Evolutionary conservation across 495 filamentous ascomycete species (phyloP).

Genomic region (Penicillium cosmopolitanum): DNA sequence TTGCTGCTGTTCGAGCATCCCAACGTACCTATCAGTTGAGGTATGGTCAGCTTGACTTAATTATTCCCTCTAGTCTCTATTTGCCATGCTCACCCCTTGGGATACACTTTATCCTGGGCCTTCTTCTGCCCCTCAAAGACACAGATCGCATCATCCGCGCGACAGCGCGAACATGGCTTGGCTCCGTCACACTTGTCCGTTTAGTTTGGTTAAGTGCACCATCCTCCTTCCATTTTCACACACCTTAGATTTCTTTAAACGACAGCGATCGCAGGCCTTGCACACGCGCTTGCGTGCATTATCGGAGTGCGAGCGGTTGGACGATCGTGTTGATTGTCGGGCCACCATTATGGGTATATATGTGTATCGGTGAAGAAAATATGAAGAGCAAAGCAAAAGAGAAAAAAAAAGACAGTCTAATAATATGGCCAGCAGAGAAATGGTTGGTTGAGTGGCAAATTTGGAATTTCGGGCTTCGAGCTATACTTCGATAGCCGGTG

Average conservation of each 20-base stretch:
- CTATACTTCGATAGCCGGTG: too few relatives aligned
- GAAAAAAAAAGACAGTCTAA: too few relatives aligned
- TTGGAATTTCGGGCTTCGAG: too few relatives aligned
- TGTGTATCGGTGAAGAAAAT: conserved; percentile 12
- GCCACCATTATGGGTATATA: conserved; percentile 42
- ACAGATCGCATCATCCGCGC: conserved; percentile 62
- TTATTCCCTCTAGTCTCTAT: too few relatives aligned
- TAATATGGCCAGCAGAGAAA: too few relatives aligned
- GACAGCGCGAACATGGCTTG: conserved; percentile 62
- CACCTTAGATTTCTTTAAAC: conserved; percentile 68
- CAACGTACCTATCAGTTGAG: conserved; percentile 56
- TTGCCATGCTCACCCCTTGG: conserved; percentile 58
- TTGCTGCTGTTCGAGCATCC: conserved; percentile 75
- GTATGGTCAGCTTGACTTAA: conserved; percentile 15
- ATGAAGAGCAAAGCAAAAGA: conserved; percentile 6
- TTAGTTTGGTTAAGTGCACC: too few relatives aligned
- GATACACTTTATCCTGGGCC: conserved; percentile 65
- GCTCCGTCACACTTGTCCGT: conserved; percentile 58
- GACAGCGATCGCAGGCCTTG: conserved; percentile 66
- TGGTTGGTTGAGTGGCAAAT: too few relatives aligned
- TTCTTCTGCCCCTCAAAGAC: conserved; percentile 66
- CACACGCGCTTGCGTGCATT: conserved; percentile 62
- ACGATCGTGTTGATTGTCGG: conserved; percentile 49
- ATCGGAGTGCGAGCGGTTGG: conserved; percentile 50
- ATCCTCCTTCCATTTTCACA: too few relatives aligned